These are phyloP conservation scores for Exophiala lecanii-corni DNA, from an alignment of 2,329 filamentous ascomycete genomes.

Conservation along the genomic window DNA sequence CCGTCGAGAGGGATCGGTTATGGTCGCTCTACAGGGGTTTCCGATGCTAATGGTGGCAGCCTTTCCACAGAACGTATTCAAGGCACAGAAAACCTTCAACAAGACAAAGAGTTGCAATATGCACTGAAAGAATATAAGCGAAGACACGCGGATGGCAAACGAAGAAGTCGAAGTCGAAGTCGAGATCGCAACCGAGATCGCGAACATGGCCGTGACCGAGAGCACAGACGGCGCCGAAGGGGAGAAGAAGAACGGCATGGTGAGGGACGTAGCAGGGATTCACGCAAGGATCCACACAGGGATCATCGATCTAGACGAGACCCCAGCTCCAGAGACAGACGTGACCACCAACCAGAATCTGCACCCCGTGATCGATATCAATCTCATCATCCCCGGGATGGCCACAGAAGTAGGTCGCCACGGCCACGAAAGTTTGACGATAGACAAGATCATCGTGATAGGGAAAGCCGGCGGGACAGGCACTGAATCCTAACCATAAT, in stretches of 20 bases:
- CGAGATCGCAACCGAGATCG: constrained; percentile 29
- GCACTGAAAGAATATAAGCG: constrained; percentile 31
- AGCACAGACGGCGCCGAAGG: not conserved
- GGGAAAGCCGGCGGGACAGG: constrained; percentile 3
- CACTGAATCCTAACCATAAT: not conserved
- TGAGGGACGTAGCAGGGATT: constrained; percentile 32
- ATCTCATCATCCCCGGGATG: constrained; percentile 7
- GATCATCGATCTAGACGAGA: constrained; percentile 24
- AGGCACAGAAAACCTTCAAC: constrained; percentile 25
- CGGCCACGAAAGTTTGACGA: constrained; percentile 6
- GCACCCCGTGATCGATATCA: constrained; percentile 13
- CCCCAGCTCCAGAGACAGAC: constrained; percentile 28
- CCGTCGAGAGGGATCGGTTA: constrained; percentile 33
- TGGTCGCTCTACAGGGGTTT: constrained; percentile 14
- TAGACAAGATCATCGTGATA: too few species aligned
- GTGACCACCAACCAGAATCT: constrained; percentile 28
- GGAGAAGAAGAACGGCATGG: constrained; percentile 28
- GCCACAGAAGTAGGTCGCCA: constrained; percentile 11
- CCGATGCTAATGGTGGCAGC: constrained; percentile 17
- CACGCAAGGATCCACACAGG: constrained; percentile 21
- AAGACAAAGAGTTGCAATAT: constrained; percentile 25
- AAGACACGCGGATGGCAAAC: constrained; percentile 30
- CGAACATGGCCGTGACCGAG: constrained; percentile 28
- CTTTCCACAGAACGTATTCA: constrained; percentile 33
- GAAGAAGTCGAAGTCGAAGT: constrained; percentile 24